phyloP scores from a whole-genome alignment of 176 grass and related monocot species.

The Ensete ventricosum region DNA sequence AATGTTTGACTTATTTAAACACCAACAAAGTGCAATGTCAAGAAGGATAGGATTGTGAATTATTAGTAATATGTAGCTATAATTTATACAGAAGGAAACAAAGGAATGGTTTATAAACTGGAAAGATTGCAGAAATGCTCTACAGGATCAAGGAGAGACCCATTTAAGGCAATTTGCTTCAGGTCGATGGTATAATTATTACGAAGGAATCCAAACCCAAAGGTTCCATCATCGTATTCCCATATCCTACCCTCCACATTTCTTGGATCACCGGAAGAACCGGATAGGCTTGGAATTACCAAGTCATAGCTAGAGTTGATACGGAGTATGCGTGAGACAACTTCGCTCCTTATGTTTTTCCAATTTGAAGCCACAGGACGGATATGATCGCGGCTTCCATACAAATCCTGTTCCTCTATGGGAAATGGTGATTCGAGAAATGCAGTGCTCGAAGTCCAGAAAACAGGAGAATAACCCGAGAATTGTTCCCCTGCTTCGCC shows the following conservation, averaged over 20 bases:
- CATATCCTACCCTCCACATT: constrained; percentile 78
- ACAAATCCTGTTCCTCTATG: constrained; percentile 52
- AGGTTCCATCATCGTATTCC: constrained; percentile 82
- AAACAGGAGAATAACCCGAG: constrained; percentile 65
- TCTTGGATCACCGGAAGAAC: constrained; percentile 37
- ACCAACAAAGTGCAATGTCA: background rate
- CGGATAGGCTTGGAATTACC: constrained; percentile 35
- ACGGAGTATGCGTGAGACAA: constrained; percentile 57
- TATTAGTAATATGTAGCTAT: background rate
- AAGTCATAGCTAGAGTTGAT: constrained; percentile 75
- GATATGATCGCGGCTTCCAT: constrained; percentile 43
- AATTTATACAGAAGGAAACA: background rate
- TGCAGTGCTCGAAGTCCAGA: constrained; percentile 71
- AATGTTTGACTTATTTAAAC: constrained; percentile 1
- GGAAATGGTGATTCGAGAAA: constrained; percentile 80
- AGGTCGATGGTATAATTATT: constrained; percentile 71
- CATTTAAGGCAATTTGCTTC: constrained; percentile 52
- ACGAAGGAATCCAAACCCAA: constrained; percentile 78
- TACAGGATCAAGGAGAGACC: constrained; percentile 53
- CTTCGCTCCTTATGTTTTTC: constrained; percentile 4
- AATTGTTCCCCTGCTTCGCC: constrained; percentile 42
- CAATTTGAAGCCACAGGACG: constrained; percentile 13
- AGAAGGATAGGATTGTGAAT: background rate
- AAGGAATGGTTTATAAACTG: too few relatives aligned
- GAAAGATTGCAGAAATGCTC: background rate